phyloP scores from a whole-genome alignment of 768 basidiomycete species.

The Trichaptum fuscoviolaceum region DNA sequence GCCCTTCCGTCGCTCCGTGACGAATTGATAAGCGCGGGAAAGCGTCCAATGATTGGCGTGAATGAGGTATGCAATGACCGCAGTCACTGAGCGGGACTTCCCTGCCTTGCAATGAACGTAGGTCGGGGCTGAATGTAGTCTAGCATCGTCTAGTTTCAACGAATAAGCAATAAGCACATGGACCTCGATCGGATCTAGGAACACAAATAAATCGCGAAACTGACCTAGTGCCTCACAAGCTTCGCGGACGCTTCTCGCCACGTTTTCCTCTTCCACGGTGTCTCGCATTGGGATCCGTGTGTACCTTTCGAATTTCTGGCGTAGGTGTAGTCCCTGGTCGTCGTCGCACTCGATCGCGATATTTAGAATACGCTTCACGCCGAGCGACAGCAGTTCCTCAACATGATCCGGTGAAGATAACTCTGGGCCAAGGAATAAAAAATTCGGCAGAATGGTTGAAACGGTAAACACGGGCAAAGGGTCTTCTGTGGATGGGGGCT shows the following conservation, averaged over 20 bases:
- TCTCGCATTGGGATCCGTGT: constrained; percentile 89
- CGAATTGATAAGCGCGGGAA: constrained; percentile 85
- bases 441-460: constrained; percentile 86
- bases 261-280: constrained; percentile 90
- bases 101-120: constrained; percentile 98
- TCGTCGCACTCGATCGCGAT: constrained; percentile 89
- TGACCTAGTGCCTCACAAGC: constrained; percentile 84
- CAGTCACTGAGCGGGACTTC: constrained; percentile 92
- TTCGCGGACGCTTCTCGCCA: constrained; percentile 73
- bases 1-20: constrained; percentile 86
- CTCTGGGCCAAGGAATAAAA: constrained; percentile 90
- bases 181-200: constrained; percentile 1
- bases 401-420: constrained; percentile 71
- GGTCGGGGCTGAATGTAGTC: constrained; percentile 79
- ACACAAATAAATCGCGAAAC: constrained; percentile 21
- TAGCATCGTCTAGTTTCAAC: constrained; percentile 70
- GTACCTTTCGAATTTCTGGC: constrained; percentile 76
- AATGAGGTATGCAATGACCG: constrained; percentile 95
- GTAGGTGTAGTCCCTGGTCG: constrained; percentile 65
- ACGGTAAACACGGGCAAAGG: constrained; percentile 67
- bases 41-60: constrained; percentile 97
- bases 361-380: constrained; percentile 85
- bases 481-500: constrained; percentile 50
- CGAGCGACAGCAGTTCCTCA: constrained; percentile 62
- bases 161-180: constrained; percentile 3